Percentiles rank a stretch among this genome's conserved stretches.
These are phyloP conservation scores for Volvox carteri DNA, from an alignment of 163 green algal species.

Conservation along the genomic window DNA sequence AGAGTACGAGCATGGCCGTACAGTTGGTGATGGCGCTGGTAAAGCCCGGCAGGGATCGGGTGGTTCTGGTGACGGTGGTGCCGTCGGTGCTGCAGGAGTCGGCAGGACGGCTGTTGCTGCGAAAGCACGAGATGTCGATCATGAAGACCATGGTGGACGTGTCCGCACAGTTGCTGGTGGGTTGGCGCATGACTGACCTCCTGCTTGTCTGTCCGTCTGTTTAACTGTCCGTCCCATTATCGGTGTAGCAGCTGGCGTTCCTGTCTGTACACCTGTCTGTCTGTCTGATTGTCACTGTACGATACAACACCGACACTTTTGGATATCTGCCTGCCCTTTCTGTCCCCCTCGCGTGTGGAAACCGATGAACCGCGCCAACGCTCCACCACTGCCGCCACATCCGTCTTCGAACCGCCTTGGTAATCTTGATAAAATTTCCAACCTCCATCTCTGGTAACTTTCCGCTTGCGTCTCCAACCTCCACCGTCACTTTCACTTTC, in stretches of 20 bases:
- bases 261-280: too few species aligned
- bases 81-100: background rate
- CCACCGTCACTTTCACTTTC: background rate
- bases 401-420: background rate
- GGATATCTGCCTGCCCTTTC: too few species aligned
- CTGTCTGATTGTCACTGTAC: too few species aligned
- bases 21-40: slow-evolving; percentile 47
- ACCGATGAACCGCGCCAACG: too few species aligned
- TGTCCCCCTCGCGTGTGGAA: too few species aligned
- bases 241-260: too few species aligned
- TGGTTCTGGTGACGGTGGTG: slow-evolving; percentile 49
- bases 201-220: too few species aligned
- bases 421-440: too few species aligned
- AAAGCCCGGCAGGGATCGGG: slow-evolving; percentile 30
- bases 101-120: slow-evolving; percentile 24
- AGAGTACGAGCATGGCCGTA: slow-evolving; percentile 27
- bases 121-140: slow-evolving; percentile 10
- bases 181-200: too few species aligned
- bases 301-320: too few species aligned
- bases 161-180: slow-evolving; percentile 47
- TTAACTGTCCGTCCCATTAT: too few species aligned
- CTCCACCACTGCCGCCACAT: background rate
- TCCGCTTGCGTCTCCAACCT: background rate
- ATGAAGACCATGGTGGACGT: slow-evolving; percentile 38
- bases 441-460: too few species aligned